phyloP scores from a whole-genome alignment of 306 rosid species.

The Delonix regia region DNA sequence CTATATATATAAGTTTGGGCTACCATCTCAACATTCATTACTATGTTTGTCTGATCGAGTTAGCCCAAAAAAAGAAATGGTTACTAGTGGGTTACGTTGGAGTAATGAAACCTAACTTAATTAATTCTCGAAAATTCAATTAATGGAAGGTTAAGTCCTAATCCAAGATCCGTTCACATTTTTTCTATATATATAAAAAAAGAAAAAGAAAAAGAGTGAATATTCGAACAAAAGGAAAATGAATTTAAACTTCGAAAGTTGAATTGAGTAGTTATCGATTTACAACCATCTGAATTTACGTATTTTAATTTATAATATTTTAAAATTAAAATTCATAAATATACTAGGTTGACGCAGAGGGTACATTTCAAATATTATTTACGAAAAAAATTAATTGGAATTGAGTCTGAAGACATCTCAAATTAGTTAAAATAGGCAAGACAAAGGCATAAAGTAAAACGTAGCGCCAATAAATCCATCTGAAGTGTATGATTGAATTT shows the following conservation, averaged over 20 bases:
- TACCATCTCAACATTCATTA: too few relatives aligned
- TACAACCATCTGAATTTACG: too few relatives aligned
- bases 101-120: not conserved
- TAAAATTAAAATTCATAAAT: not conserved
- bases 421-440: not conserved
- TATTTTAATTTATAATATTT: too few relatives aligned
- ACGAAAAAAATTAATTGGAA: too few relatives aligned
- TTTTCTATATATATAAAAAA: not conserved
- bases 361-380: too few relatives aligned
- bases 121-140: not conserved
- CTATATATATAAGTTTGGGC: not conserved
- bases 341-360: not conserved
- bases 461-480: not conserved
- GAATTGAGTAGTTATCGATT: not conserved
- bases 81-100: not conserved
- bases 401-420: too few relatives aligned
- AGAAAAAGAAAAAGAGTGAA: not conserved
- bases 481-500: not conserved
- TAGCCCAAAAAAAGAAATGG: not conserved
- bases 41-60: not conserved
- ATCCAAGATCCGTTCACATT: not conserved
- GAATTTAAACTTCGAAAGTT: not conserved
- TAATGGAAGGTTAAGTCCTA: not conserved
- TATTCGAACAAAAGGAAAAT: too few relatives aligned
- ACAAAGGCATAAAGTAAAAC: not conserved